A percentile compares a stretch with the other conserved stretches of the same genome.
Conservation (phyloP, 2,329 filamentous ascomycete species). For the Fusarium solani-melongenae region DNA sequence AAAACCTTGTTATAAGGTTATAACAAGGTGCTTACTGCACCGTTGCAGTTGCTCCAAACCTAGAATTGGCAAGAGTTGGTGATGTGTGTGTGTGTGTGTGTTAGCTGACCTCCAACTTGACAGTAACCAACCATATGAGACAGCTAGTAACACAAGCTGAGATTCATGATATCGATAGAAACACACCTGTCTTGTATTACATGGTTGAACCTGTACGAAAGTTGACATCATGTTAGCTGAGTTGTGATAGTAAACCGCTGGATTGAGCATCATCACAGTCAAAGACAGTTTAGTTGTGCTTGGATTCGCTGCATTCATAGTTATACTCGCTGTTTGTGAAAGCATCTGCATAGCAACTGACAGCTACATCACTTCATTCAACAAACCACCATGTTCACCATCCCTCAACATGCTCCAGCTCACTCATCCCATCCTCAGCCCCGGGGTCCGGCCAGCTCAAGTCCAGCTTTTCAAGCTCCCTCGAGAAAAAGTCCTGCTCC, state of each 20-base stretch:
- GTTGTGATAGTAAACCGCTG: not conserved
- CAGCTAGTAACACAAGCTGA: not conserved
- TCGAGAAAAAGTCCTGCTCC: slow-evolving; percentile 82
- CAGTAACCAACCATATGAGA: too few species aligned
- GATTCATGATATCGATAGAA: not conserved
- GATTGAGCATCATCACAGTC: not conserved
- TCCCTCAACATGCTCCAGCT: slow-evolving; percentile 49
- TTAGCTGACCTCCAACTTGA: too few species aligned
- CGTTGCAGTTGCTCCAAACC: not conserved
- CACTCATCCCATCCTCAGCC: slow-evolving; percentile 48
- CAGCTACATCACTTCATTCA: not conserved
- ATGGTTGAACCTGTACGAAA: not conserved
- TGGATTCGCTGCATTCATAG: not conserved
- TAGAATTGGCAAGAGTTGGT: not conserved
- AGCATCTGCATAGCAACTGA: not conserved
- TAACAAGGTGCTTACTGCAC: not conserved
- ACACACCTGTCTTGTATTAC: not conserved
- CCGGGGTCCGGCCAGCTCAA: slow-evolving; percentile 58
- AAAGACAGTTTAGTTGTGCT: not conserved
- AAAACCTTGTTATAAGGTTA: not conserved
- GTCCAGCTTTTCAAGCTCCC: slow-evolving; percentile 80
- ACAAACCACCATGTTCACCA: slow-evolving; percentile 20
- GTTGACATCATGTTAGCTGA: not conserved
- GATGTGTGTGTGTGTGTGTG: not conserved
- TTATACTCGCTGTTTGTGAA: not conserved